A percentile compares a stretch with the other conserved stretches of the same genome.
These are phyloP conservation scores for Ganoderma lingzhi DNA, from an alignment of 1,284 basidiomycete species.

Conservation along the genomic window DNA sequence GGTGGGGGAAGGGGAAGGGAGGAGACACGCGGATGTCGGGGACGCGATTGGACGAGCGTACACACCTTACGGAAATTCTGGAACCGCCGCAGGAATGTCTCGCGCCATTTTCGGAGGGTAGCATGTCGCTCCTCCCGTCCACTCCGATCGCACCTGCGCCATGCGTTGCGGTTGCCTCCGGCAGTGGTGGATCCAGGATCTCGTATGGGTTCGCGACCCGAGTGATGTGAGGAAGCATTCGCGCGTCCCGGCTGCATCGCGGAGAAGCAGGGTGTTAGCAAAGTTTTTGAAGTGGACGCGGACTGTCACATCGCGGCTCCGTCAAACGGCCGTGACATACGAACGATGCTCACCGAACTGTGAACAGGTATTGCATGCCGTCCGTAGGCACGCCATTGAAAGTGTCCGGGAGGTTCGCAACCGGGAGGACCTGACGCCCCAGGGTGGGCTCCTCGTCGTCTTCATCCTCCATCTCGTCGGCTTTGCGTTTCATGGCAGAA, in stretches of 20 bases:
- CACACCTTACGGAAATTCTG: constrained; percentile 69
- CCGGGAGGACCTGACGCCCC: constrained; percentile 69
- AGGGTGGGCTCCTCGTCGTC: constrained; percentile 43
- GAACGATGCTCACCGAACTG: constrained; percentile 64
- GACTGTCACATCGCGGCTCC: neutral
- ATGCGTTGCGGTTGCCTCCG: neutral
- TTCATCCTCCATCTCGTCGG: constrained; percentile 33
- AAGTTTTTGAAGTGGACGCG: neutral
- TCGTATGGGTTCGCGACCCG: constrained; percentile 75
- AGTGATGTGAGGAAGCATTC: constrained; percentile 64
- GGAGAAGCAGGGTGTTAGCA: constrained; percentile 8
- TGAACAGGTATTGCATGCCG: constrained; percentile 83
- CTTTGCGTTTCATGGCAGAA: constrained; percentile 16
- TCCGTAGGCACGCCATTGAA: constrained; percentile 73
- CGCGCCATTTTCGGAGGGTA: constrained; percentile 75
- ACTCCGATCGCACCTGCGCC: constrained; percentile 26
- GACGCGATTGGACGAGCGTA: neutral
- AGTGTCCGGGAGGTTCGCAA: constrained; percentile 72
- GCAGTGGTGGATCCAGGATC: constrained; percentile 33
- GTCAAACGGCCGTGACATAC: neutral
- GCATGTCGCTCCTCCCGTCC: constrained; percentile 40
- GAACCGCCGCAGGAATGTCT: constrained; percentile 62
- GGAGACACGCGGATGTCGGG: neutral
- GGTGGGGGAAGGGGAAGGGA: neutral
- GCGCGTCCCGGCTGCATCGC: constrained; percentile 68